A percentile compares a stretch with the other conserved stretches of the same genome.
Evolutionary conservation across 2,329 filamentous ascomycete species (phyloP).

Genomic region (Ophiostoma ulmi): DNA sequence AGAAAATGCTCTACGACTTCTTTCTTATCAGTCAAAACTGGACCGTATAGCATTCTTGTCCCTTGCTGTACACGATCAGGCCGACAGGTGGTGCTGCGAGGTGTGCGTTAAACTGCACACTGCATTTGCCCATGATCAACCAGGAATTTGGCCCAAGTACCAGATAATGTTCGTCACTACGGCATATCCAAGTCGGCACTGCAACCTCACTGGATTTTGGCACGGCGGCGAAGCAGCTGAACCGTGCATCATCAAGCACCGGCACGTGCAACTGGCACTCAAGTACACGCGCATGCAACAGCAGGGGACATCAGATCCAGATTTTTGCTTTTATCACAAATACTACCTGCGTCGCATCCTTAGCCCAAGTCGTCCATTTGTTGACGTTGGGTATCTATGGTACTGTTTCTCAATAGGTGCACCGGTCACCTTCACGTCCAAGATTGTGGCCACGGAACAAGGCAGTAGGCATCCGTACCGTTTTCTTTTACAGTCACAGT

Average conservation of each 20-base stretch:
- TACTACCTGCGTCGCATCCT: background rate
- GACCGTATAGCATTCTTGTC: background rate
- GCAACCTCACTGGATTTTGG: background rate
- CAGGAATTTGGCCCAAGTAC: background rate
- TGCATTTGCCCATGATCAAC: background rate
- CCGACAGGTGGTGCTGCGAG: background rate
- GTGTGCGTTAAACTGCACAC: background rate
- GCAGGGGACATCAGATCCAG: background rate
- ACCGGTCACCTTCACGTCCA: background rate
- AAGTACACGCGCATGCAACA: conserved; percentile 1
- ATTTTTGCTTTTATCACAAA: background rate
- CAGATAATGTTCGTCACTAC: background rate
- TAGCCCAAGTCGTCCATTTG: background rate
- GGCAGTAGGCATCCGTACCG: background rate
- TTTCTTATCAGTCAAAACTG: background rate
- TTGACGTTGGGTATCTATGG: background rate
- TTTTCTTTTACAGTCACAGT: background rate
- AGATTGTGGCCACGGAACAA: background rate
- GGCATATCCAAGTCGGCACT: background rate
- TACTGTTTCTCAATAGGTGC: background rate
- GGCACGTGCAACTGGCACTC: background rate
- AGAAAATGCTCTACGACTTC: background rate
- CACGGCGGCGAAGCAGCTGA: background rate
- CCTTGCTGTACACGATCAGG: background rate
- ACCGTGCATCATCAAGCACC: background rate